Base-by-base conservation (phyloP, 495 filamentous ascomycete genomes). In the Penicillium antarcticum region DNA sequence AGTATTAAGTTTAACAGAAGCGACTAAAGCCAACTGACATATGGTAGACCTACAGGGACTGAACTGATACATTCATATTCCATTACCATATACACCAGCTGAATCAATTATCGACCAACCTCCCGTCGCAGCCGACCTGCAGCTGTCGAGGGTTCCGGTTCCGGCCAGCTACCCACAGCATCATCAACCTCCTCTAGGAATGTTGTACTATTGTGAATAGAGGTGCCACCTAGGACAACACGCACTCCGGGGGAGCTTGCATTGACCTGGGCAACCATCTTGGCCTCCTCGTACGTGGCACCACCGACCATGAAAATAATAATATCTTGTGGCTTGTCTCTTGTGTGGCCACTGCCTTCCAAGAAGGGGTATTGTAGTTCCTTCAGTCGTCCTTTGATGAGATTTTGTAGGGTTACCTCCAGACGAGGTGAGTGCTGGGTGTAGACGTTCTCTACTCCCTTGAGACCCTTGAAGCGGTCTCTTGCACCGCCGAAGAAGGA, bases 381-480 rank as follows among this genome's bases (percentile, higher is more conserved):
- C 54, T 83, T 84, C 42, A 98, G 70, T 48, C 88, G 82, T 10
- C 92, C 94, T 60, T 95, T 96, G 72, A 97, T 90, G 13, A 97
- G 73, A 56, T 94, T 91, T 61, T 95, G 90, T 9, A 98, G 72
- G 1, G 90, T 96, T 9, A 81, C 80, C 67, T 96, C 91, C 39
- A 98, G 66, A 38, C 89, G 78, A 0, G 94, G 92, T 2, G 91
- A 94, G 68, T 98, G 94, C 67, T 97, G 95, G 0, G 94, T 98
- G 67, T 97, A 98, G 17, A 98, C 94, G 58, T 98, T 98, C 65
- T 98, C 94, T 4, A 97, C 92, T 12, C 94, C 94, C 62, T 96
- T 96, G 14, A 98, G 78, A 2, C 92, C 95, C 65, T 95, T 95
- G 70, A 98, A 92, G 2, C 91, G 85, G 58, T 87, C 87, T 26